phyloP scores from a whole-genome alignment of 306 rosid species.

The Heteromeles arbutifolia region DNA sequence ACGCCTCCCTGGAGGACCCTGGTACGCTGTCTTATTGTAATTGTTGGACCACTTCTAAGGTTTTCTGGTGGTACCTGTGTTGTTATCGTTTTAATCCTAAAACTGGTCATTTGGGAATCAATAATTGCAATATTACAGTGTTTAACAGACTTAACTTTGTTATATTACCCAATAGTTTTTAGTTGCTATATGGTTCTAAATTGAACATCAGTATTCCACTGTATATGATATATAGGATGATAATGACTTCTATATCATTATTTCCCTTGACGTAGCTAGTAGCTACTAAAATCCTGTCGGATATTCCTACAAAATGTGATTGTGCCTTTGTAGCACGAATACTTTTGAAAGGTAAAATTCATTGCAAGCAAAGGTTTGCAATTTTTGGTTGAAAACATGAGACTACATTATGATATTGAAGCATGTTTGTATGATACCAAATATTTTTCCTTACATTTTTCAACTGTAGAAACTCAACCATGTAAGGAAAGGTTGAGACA shows the following conservation, averaged over 20 bases:
- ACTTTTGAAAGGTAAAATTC: not conserved
- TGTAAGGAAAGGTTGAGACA: not conserved
- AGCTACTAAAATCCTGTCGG: not conserved
- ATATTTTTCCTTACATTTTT: not conserved
- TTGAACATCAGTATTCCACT: not conserved
- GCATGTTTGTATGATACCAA: too few relatives aligned
- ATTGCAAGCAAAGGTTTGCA: too few relatives aligned
- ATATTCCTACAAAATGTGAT: not conserved
- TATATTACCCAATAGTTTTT: not conserved
- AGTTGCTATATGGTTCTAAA: not conserved
- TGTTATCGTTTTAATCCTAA: not conserved
- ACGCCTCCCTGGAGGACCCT: conserved; percentile 87
- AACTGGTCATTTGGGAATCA: not conserved
- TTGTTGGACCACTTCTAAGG: not conserved
- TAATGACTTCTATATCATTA: not conserved
- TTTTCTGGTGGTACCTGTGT: not conserved
- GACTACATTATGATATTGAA: too few relatives aligned
- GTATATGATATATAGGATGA: not conserved
- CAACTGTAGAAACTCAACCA: not conserved
- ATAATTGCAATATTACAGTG: not conserved
- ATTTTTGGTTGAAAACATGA: too few relatives aligned
- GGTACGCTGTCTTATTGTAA: conserved; percentile 39
- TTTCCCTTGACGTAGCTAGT: not conserved
- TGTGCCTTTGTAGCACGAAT: not conserved
- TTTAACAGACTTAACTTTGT: not conserved